Evolutionary conservation across 2,329 filamentous ascomycete species (phyloP), one percentile per base, ranked within the genome.

Genomic region (Rutstroemia sp.): DNA sequence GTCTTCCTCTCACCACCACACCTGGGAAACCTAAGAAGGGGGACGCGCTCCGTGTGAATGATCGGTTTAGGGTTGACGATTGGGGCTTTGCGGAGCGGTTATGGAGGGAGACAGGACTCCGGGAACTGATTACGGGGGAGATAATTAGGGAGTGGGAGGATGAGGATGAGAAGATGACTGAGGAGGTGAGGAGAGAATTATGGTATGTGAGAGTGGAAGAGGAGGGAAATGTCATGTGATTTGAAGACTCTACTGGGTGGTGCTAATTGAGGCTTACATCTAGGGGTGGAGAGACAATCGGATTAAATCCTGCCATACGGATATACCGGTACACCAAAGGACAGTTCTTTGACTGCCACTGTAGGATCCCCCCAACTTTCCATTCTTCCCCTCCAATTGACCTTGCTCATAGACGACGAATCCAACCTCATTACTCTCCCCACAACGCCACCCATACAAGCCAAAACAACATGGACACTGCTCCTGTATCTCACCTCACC

Each of bases 331-430:
- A 96, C 71, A 81, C 79, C 1, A 82, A 86, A 62, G 89, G 89
- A 0, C 91, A 96, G 69, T 96, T 92, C 70, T 96, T 96, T 69
- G 91, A 91, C 67, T 86, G 89, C 65, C 92, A 96, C 70, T 96
- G 89, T 92, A 80, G 65, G 86, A 80, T n/a, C 12, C 54, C 48
- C 19, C 45, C 4, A 39, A 39, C 3, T 49, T 49, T 19, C 37
- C 45, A 34, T 21, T 1, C 17, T 54, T n/a, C 4, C 4, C 10
- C 56, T 38, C 17, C n/a, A 45, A 48, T 21, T 46, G 37, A 57
- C 30, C 10, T 12, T 5, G 4, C 17, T 12, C 34, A 16, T 37
- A 94, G 89, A 96, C 67, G 92, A 97, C 71, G 92, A 96, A 67
- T 88, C 83, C 51, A 95, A 95, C 68, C 77, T 80, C 54, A 72